A percentile compares a stretch with the other conserved stretches of the same genome.
These are phyloP conservation scores for Dalechampia spathulata DNA, from an alignment of 441 rosid species.

Conservation along the genomic window DNA sequence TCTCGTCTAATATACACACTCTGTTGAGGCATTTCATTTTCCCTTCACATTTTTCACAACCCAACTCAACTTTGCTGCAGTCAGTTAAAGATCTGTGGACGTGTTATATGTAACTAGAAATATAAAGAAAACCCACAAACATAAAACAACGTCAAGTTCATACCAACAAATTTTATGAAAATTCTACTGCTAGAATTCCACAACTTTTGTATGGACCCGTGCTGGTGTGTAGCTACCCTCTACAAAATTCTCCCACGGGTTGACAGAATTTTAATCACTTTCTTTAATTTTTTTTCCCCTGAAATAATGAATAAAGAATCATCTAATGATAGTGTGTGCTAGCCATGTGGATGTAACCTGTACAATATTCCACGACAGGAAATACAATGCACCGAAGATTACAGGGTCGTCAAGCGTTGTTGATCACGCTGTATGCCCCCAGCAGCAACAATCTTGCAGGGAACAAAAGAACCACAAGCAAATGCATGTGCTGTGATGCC, in stretches of 20 bases:
- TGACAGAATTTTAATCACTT: conserved; percentile 5
- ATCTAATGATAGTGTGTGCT: conserved; percentile 29
- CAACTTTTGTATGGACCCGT: conserved; percentile 7
- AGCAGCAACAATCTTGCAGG: conserved; percentile 58
- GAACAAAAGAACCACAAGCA: conserved; percentile 60
- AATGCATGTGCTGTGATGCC: conserved; percentile 78
- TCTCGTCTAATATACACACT: background rate
- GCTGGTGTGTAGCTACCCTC: conserved; percentile 1
- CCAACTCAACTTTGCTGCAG: background rate
- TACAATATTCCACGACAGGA: conserved; percentile 12
- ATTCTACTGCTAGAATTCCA: background rate
- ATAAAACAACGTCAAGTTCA: no score
- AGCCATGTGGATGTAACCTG: conserved; percentile 21
- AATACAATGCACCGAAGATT: conserved; percentile 2
- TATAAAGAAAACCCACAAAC: no score
- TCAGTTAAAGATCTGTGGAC: no score
- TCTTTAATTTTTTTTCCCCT: background rate
- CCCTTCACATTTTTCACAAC: background rate
- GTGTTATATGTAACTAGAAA: no score
- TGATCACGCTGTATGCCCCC: conserved; percentile 44
- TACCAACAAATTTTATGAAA: background rate
- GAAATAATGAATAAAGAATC: conserved; percentile 55
- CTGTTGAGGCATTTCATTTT: background rate
- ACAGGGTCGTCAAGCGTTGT: conserved; percentile 23
- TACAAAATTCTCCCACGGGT: background rate